Evolutionary conservation across 192 early-diverging fungal species (phyloP).

Genomic region (Coemansia sp.): DNA sequence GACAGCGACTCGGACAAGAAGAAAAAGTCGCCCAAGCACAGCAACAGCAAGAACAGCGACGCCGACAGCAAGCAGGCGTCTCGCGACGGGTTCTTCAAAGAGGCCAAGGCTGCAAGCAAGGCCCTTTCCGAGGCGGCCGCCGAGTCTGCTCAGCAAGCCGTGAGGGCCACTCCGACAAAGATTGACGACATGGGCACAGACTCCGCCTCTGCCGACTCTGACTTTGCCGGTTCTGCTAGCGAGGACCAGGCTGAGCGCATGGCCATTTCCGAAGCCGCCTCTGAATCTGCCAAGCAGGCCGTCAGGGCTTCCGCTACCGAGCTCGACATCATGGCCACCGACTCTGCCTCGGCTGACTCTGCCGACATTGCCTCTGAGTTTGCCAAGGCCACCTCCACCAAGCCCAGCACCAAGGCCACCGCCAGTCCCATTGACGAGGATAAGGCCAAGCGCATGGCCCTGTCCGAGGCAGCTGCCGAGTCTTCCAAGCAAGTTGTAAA

Average conservation of each 20-base stretch:
- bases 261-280: constrained; percentile 32
- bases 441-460: constrained; percentile 13
- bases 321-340: constrained; percentile 7
- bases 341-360: neutral
- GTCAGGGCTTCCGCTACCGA: constrained; percentile 11
- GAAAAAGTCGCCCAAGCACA: neutral
- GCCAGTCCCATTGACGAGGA: no score
- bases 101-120: constrained; percentile 7
- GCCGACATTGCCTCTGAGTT: no score
- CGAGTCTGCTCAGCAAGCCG: constrained; percentile 39
- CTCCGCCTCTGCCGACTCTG: neutral
- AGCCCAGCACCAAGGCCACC: no score
- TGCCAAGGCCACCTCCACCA: no score
- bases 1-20: constrained; percentile 13
- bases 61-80: no score
- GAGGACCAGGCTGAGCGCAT: constrained; percentile 23
- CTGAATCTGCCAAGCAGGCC: constrained; percentile 36
- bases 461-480: constrained; percentile 34
- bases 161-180: constrained; percentile 8
- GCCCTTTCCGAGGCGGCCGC: constrained; percentile 29
- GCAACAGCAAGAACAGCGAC: neutral
- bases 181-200: constrained; percentile 8
- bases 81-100: neutral
- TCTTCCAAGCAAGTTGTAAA: constrained; percentile 31
- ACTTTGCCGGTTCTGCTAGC: constrained; percentile 1